Conservation (phyloP, 2,329 filamentous ascomycete genomes). For the Drechmeria coniospora region DNA sequence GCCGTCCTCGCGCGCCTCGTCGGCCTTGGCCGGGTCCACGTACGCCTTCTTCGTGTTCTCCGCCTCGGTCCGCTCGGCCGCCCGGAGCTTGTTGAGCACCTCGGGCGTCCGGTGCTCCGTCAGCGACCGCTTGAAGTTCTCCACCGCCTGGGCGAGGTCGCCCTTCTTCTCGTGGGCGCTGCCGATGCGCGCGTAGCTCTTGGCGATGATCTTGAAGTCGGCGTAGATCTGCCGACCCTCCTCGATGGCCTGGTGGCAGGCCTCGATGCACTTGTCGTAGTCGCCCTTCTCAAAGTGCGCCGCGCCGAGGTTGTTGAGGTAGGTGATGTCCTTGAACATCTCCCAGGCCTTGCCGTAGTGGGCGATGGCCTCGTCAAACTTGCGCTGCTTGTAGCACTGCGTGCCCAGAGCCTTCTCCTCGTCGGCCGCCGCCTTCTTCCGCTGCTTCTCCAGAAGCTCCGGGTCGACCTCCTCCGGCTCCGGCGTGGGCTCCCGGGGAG, state of each 20-base stretch:
- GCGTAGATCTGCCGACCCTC: constrained; percentile 80
- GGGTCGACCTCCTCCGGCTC: constrained; percentile 62
- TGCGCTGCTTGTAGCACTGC: constrained; percentile 93
- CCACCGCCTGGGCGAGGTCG: constrained; percentile 63
- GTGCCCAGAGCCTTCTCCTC: constrained; percentile 90
- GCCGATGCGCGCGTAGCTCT: constrained; percentile 93
- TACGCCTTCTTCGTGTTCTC: constrained; percentile 65
- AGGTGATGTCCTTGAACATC: constrained; percentile 86
- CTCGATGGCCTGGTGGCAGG: constrained; percentile 76
- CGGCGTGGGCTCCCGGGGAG: constrained; percentile 36
- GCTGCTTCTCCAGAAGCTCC: constrained; percentile 67
- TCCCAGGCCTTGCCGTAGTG: constrained; percentile 97
- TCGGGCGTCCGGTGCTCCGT: constrained; percentile 96
- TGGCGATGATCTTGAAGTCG: constrained; percentile 96
- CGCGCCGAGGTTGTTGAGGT: constrained; percentile 89
- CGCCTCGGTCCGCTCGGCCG: constrained; percentile 74
- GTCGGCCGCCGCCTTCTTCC: constrained; percentile 85
- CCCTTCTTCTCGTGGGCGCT: constrained; percentile 84
- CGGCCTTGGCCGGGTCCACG: constrained; percentile 79
- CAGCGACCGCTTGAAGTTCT: constrained; percentile 83
- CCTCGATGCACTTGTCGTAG: constrained; percentile 71
- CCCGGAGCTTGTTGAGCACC: constrained; percentile 79
- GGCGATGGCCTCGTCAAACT: constrained; percentile 86
- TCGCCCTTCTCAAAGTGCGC: constrained; percentile 95
- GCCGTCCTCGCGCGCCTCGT: constrained; percentile 86